Conservation (phyloP, 345 rosid genomes). For the Citrus reticulata region DNA sequence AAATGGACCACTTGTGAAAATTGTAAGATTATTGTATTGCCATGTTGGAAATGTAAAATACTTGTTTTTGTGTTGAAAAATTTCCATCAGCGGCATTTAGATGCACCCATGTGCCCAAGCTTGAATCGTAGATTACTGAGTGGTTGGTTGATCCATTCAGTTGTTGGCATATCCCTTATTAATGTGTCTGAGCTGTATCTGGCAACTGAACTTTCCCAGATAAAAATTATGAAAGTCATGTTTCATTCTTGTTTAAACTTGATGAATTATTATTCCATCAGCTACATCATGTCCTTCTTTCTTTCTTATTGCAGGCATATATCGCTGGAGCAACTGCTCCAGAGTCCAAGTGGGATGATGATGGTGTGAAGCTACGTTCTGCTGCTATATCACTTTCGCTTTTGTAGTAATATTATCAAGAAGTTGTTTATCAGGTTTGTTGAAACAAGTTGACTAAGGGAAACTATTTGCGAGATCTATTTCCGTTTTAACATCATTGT, state of each 20-base stretch:
- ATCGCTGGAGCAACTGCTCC: constrained; percentile 94
- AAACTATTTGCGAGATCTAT: not conserved
- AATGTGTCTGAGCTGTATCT: not conserved
- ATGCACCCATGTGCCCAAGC: not conserved
- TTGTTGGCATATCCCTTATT: not conserved
- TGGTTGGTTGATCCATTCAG: not conserved
- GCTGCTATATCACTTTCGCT: constrained; percentile 70
- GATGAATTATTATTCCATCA: not conserved
- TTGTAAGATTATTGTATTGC: not conserved
- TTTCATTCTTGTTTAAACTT: not conserved
- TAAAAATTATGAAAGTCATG: not conserved
- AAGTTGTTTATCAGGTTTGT: constrained; percentile 15
- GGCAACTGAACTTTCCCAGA: not conserved
- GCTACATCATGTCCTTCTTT: not conserved
- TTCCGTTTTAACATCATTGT: not conserved
- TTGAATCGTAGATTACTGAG: not conserved
- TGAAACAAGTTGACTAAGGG: not conserved
- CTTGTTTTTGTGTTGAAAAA: not conserved
- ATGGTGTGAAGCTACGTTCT: constrained; percentile 75
- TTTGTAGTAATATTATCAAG: constrained; percentile 23
- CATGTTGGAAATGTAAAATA: not conserved
- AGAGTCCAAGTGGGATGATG: constrained; percentile 70
- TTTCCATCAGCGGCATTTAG: not conserved
- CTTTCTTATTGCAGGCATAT: constrained; percentile 42
- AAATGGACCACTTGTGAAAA: not conserved